These are phyloP conservation scores for Pseudonitzschia pungens DNA, from an alignment of 108 stramenopile species.

Conservation along the genomic window DNA sequence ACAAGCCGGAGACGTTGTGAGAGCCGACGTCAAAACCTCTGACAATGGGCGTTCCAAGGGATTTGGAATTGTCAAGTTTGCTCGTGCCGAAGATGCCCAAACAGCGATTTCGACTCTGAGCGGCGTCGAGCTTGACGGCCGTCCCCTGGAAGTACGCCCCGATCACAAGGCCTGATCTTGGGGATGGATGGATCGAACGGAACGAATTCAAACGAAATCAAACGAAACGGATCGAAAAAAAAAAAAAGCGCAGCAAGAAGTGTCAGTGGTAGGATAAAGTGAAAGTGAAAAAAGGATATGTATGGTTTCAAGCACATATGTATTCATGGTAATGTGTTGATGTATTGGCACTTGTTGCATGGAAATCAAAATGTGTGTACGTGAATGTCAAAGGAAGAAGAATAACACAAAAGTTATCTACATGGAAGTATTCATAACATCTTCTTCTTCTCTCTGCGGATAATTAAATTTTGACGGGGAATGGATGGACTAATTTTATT, in stretches of 20 bases:
- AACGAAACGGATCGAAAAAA: neutral
- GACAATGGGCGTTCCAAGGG: constrained; percentile 75
- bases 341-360: constrained; percentile 4
- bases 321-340: neutral
- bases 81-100: constrained; percentile 73
- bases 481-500: constrained; percentile 11
- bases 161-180: constrained; percentile 56
- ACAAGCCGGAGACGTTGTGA: constrained; percentile 69
- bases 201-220: neutral
- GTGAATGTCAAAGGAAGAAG: constrained; percentile 6
- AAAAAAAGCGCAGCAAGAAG: neutral
- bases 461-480: constrained; percentile 11
- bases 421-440: neutral
- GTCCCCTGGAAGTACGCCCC: constrained; percentile 65
- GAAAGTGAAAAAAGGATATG: neutral
- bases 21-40: constrained; percentile 68
- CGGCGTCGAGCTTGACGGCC: constrained; percentile 78
- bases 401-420: neutral
- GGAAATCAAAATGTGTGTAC: neutral
- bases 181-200: neutral
- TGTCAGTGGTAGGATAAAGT: constrained; percentile 4
- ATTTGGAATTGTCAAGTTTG: constrained; percentile 87
- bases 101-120: constrained; percentile 77
- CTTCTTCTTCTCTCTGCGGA: constrained; percentile 11
- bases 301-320: neutral